Base-by-base conservation (phyloP, 352 stramenopile genomes). In the Pythium grandisporangium region DNA sequence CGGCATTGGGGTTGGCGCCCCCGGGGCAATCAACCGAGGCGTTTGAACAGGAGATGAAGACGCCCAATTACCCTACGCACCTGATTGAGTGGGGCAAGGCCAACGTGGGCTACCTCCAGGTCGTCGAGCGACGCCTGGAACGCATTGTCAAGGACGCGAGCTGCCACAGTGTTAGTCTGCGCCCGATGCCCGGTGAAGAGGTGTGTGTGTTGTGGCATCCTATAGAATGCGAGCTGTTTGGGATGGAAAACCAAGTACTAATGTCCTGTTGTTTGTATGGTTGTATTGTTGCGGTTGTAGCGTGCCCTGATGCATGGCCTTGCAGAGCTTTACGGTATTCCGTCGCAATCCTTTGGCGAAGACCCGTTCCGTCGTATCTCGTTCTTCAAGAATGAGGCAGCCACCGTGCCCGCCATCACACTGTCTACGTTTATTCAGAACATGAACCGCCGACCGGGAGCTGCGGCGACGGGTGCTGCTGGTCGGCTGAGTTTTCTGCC, bases 21-120 rank as follows among this genome's bases (percentile, higher is more conserved):
- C 65, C 65, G 21, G 68, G 63, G 17, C 61, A 66, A 8, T 51
- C 55, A 26, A 48, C 62, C 6, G 66, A 70, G 1, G 66, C 66
- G 14, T 84, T 91, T 49, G 74, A 86, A 45, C 61, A 84, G 23
- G 78, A 91, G 42, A 72, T 91, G 66, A 74, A 82, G 48, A 78
- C 65, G 6, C 75, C 75, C 1, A 72, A 48, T 36, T 91, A 85
- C 43, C 48, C 70, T 2, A 45, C 71, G 27, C 53, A 82, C 7
- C 42, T 91, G 20, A 59, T 88, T 16, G 59, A 79, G 2, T 91
- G 78, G 78, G 78, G 61, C 11, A 87, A 87, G 35, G 55, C 58
- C 0, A 91, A 91, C 41, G 51, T 59, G 8, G 72, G 74, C 19
- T 88, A 87, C 30, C 46, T 91, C 10, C 53, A 67, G 5, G 68